A percentile compares a stretch with the other conserved stretches of the same genome.
Evolutionary conservation across 331 rosid species (phyloP).

Genomic region (Prunus yedoensis): DNA sequence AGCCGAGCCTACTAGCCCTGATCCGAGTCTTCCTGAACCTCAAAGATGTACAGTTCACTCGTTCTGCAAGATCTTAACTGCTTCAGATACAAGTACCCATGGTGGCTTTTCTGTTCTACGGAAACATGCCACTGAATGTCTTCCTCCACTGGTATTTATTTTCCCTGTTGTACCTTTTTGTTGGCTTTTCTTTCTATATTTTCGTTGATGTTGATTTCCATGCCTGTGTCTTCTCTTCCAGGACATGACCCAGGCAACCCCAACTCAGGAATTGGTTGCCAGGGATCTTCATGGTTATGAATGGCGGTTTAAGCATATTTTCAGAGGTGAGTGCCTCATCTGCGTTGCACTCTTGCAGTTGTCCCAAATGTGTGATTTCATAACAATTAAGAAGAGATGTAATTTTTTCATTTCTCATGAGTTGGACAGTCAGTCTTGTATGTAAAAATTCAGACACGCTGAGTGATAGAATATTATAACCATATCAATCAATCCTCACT

Average conservation of each 20-base stretch:
- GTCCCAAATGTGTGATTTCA: constrained; percentile 8
- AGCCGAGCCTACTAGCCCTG: constrained; percentile 55
- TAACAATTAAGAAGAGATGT: constrained; percentile 4
- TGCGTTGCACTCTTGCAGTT: constrained; percentile 13
- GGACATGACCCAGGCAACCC: constrained; percentile 83
- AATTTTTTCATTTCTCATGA: neutral
- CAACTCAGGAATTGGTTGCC: constrained; percentile 83
- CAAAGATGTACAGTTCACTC: constrained; percentile 58
- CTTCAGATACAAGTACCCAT: constrained; percentile 95
- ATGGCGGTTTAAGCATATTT: constrained; percentile 90
- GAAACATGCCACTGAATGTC: constrained; percentile 87
- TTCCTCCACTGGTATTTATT: constrained; percentile 67
- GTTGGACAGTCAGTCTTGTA: neutral
- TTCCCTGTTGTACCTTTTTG: neutral
- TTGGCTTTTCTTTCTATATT: constrained; percentile 1
- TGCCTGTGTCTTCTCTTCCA: constrained; percentile 17
- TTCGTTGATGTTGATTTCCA: neutral
- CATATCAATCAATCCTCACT: neutral
- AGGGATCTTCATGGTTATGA: constrained; percentile 86
- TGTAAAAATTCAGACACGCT: neutral
- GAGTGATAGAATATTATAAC: neutral
- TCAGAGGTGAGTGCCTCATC: constrained; percentile 52
- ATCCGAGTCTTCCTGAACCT: constrained; percentile 41
- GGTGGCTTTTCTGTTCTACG: constrained; percentile 90
- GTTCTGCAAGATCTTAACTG: constrained; percentile 81